A percentile compares a stretch with the other conserved stretches of the same genome.
These are phyloP conservation scores for Debaryomyces subglobosus DNA, from an alignment of 1,139 yeast genomes.

Conservation along the genomic window DNA sequence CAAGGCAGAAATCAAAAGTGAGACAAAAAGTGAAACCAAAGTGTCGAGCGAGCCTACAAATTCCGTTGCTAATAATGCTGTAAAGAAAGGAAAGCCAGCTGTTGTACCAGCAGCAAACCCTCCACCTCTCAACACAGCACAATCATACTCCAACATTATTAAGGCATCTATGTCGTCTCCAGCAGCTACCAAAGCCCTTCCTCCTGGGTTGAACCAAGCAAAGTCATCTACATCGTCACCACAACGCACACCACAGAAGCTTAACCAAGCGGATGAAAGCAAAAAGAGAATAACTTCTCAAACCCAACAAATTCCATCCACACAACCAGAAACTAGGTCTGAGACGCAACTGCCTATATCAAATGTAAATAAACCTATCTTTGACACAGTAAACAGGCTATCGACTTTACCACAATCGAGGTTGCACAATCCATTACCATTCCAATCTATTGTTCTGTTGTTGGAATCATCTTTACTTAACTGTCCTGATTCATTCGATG, in stretches of 20 bases:
- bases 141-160: conserved; percentile 25
- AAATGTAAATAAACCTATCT: conserved; percentile 25
- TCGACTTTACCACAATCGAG: conserved; percentile 37
- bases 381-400: conserved; percentile 36
- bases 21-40: conserved; percentile 8
- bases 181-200: conserved; percentile 20
- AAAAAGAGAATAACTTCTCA: conserved; percentile 7
- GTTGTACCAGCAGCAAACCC: conserved; percentile 21
- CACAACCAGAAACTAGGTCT: conserved; percentile 2
- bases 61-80: conserved; percentile 11
- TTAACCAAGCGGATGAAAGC: neutral
- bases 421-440: conserved; percentile 54
- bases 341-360: conserved; percentile 22
- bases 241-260: conserved; percentile 6
- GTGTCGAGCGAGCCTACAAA: conserved; percentile 11
- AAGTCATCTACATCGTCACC: conserved; percentile 12
- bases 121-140: conserved; percentile 19
- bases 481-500: conserved; percentile 92
- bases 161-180: conserved; percentile 19
- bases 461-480: conserved; percentile 79
- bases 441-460: conserved; percentile 56
- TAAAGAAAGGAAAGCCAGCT: conserved; percentile 14
- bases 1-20: conserved; percentile 8
- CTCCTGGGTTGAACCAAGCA: conserved; percentile 27
- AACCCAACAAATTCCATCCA: neutral